Evolutionary conservation across 2,329 filamentous ascomycete species (phyloP).

Genomic region (Ophiobolus disseminans): DNA sequence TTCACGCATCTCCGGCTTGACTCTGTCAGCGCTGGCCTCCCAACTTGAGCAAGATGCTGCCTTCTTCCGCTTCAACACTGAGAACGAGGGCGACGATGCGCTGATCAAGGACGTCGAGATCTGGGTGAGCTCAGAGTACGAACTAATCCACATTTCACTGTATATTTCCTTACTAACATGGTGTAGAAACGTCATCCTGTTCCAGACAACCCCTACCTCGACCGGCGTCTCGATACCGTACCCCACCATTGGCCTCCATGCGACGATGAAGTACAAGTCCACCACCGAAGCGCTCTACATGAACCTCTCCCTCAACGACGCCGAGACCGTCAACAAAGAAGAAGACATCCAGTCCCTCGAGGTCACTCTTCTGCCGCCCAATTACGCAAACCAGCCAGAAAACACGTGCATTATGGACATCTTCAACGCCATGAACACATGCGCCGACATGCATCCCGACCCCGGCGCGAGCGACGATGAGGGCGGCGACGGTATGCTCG

Average conservation of each 20-base stretch:
- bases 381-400: slow-evolving; percentile 29
- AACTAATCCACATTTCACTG: background rate
- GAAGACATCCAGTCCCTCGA: slow-evolving; percentile 71
- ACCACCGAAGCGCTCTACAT: slow-evolving; percentile 45
- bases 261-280: slow-evolving; percentile 66
- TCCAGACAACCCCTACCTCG: slow-evolving; percentile 60
- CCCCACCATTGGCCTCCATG: slow-evolving; percentile 76
- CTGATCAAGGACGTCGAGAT: slow-evolving; percentile 52
- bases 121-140: slow-evolving; percentile 57
- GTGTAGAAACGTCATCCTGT: slow-evolving; percentile 65
- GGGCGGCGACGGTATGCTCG: slow-evolving; percentile 58
- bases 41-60: slow-evolving; percentile 60
- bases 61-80: slow-evolving; percentile 53
- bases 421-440: slow-evolving; percentile 74
- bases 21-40: slow-evolving; percentile 63
- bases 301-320: slow-evolving; percentile 56
- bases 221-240: slow-evolving; percentile 75
- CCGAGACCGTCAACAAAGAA: slow-evolving; percentile 64
- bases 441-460: slow-evolving; percentile 79
- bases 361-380: slow-evolving; percentile 67
- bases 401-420: slow-evolving; percentile 56
- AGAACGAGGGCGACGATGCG: slow-evolving; percentile 33
- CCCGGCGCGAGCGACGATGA: slow-evolving; percentile 64
- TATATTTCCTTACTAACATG: slow-evolving; percentile 3
- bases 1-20: slow-evolving; percentile 64